A percentile compares a stretch with the other conserved stretches of the same genome.
Evolutionary conservation across 345 rosid genomes (phyloP).

Genomic region (Tarenaya hassleriana): DNA sequence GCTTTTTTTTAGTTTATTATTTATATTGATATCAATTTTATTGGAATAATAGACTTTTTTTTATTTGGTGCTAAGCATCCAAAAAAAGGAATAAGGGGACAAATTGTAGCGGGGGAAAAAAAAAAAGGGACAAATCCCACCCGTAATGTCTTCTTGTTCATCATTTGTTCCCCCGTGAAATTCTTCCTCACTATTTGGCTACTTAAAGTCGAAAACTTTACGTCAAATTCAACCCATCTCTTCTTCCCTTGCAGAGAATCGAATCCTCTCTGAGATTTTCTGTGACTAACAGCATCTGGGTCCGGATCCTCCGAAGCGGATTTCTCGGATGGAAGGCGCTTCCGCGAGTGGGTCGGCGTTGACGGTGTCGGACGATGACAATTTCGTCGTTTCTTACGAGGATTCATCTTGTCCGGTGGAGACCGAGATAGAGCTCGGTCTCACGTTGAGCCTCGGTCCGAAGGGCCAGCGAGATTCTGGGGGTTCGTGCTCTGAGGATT

Average conservation of each 20-base stretch:
- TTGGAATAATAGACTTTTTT: conserved; percentile 14
- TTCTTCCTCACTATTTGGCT: conserved; percentile 27
- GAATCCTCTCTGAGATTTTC: no score
- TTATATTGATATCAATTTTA: no score
- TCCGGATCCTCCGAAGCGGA: no score
- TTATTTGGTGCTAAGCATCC: no score
- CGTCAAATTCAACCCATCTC: conserved; percentile 30
- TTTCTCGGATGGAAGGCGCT: conserved; percentile 29
- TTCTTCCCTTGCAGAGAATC: not conserved
- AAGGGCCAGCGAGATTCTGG: conserved; percentile 36
- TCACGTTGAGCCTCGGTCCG: conserved; percentile 49
- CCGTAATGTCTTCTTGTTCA: conserved; percentile 37
- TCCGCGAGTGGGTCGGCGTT: conserved; percentile 40
- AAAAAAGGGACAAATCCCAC: conserved; percentile 30
- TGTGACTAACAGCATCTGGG: no score
- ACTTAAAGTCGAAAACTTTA: conserved; percentile 36
- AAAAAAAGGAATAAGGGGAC: no score
- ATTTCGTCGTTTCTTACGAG: conserved; percentile 54
- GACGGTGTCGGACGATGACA: conserved; percentile 52
- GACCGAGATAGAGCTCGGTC: conserved; percentile 55
- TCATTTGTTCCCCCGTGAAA: conserved; percentile 21
- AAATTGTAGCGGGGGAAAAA: conserved; percentile 13
- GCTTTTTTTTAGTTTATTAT: no score
- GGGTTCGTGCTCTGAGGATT: conserved; percentile 50
- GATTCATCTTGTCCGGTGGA: conserved; percentile 70